Evolutionary conservation across 179 eudicot genomes (phyloP), one percentile per base, ranked within the genome.

Genomic region (Amaranthus tricolor): DNA sequence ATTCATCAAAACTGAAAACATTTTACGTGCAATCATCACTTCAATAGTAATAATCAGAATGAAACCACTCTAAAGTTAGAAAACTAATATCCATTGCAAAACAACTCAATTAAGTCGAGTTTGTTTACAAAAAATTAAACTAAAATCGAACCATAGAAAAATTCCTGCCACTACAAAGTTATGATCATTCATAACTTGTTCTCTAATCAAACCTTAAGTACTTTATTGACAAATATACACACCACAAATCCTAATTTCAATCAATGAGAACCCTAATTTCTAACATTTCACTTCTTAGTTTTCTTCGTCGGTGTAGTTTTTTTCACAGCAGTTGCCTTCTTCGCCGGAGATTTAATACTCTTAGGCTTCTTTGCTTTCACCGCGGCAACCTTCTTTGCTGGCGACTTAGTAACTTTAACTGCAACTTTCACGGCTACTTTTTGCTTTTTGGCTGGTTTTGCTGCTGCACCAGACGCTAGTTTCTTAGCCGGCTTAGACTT

Each of bases 281-380:
- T 6, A 40, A 0, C 9, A 48, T 10, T 59, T 76, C 74, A 76
- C 80, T 79, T 71, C 79, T 75, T 79, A 62, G 65, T 71, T 65
- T 75, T 71, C 31, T 65, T 48, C 11, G n/a, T 66, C 60, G 77
- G 19, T 3, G 24, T 40, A 0, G 43, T 45, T 48, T 74, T 73
- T 68, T 73, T 73, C 68, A 56, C 57, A 5, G 51, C 67, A 1
- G 56, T 66, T 14, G 55, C 62, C 3, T 68, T 78, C 77, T 78
- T 78, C 49, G 55, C 68, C 17, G 62, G 69, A 0, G 77, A 47
- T 13, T 61, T 61, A 14, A 61, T 19, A 7, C 68, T 64, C 83
- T 74, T 85, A 0, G 80, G 77, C 78, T 80, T 82, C 70, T 83
- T 85, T 57, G 75, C 79, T 74, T 80, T 85, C 1, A 54, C 70